Evolutionary conservation across 2,329 filamentous ascomycete genomes (phyloP).

Genomic region (Trichoderma harzianum): DNA sequence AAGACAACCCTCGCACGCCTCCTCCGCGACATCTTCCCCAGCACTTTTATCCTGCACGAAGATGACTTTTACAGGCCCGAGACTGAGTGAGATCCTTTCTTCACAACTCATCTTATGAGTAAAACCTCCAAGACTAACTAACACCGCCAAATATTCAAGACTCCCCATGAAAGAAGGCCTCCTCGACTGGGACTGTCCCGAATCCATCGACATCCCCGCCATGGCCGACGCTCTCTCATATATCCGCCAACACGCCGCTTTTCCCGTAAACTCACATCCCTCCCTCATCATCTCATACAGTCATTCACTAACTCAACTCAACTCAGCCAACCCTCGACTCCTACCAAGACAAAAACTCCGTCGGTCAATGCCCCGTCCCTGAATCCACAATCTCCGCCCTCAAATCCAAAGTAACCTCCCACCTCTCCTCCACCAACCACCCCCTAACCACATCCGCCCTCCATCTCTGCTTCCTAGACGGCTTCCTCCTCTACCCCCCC

Average conservation of each 20-base stretch:
- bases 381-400: slow-evolving; percentile 44
- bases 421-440: slow-evolving; percentile 41
- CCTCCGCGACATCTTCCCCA: slow-evolving; percentile 75
- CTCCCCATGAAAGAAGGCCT: slow-evolving; percentile 58
- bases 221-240: slow-evolving; percentile 66
- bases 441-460: slow-evolving; percentile 33
- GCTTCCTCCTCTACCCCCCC: slow-evolving; percentile 76
- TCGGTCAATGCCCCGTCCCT: slow-evolving; percentile 53
- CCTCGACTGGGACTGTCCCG: slow-evolving; percentile 89
- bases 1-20: slow-evolving; percentile 92
- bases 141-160: slow-evolving; percentile 31
- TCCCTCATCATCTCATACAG: not conserved
- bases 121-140: not conserved
- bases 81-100: slow-evolving; percentile 61
- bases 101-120: not conserved
- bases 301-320: not conserved
- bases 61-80: slow-evolving; percentile 95
- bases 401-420: slow-evolving; percentile 45
- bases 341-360: slow-evolving; percentile 59
- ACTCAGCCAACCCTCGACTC: slow-evolving; percentile 31
- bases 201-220: slow-evolving; percentile 67
- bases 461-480: slow-evolving; percentile 74
- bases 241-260: slow-evolving; percentile 64
- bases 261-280: slow-evolving; percentile 46
- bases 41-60: slow-evolving; percentile 81